Base-by-base conservation (phyloP, 441 rosid species). In the Mallotus japonicus region DNA sequence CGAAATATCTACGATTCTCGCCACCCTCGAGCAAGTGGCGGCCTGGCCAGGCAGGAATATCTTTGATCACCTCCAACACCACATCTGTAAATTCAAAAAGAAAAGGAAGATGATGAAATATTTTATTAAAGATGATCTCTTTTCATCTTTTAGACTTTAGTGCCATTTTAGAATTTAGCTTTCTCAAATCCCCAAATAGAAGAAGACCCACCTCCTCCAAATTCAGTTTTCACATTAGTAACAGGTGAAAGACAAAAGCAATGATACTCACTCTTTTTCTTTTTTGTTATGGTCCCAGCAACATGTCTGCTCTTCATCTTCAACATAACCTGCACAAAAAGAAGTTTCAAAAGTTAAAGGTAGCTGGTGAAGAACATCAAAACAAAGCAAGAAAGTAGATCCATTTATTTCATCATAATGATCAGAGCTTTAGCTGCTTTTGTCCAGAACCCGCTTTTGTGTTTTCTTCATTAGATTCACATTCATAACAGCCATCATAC, bases 281-380 rank as follows among this genome's bases (percentile, higher is more conserved):
- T 94, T 86, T 94, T 92, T 22, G 93, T 92, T 80, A 92, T 81
- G 81, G 98, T 90, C 90, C 95, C 95, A 68, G 90, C 99, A 49
- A 90, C 97, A 75, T 92, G 97, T 74, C 83, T 93, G 76, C 99
- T 94, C 89, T 94, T 94, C 87, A 87, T 94, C 91, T 90, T 94
- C 89, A 94, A 70, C 82, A 80, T 90, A 71, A 94, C 99, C 83
- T 80, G 75, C 65, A 80, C 70, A 73, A 73, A 77, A 83, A 76
- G 77, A 72, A 77, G 80, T 53, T 77, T 69, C 79, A 77, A 77
- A 76, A 78, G 77, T 64, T 77, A 77, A 77, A 76, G 78, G 73
- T 67, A 58, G 60, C 7, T 37, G 37, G 56, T 60, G 71, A 58
- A 72, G 72, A 72, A 57, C 19, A 51, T 15, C 10, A 32, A 6